Evolutionary conservation across 106 monocot species (phyloP), one percentile per base, ranked within the genome.

Genomic region (Dioscorea zingiberensis): DNA sequence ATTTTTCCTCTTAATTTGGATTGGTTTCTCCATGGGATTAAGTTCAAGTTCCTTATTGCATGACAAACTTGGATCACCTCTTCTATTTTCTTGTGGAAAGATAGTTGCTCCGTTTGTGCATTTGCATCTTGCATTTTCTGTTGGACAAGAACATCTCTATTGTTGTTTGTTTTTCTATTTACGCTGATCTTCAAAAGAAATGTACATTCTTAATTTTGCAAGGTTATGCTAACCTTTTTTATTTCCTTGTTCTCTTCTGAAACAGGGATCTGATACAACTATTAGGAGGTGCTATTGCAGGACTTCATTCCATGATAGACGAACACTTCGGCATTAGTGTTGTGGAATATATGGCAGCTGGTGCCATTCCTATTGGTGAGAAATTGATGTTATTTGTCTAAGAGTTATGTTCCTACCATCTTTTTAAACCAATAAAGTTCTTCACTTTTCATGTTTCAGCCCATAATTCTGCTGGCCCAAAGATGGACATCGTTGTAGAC

Each of bases 291-390:
- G 91, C 97, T 57, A 44, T 86, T 62, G 85, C 69, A 7, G 91
- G 97, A 49, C 86, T 97, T 69, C 97, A 97, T 72, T 92, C 91
- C 9, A 92, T 97, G 97, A 76, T 73, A 59, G 97, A 97, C 63
- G 97, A 97, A 61, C 97, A 97, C 69, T 97, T 97, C 77, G 97
- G 97, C 49, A 97, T 92, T 30, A 88, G 97, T 57, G 81, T 97
- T 5, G 97, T 97, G 13, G 97, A 86, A 65, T 97, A 97, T 74
- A 97, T 97, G 88, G 88, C 92, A 44, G 85, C 97, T 28, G 91
- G 86, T 63, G 88, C 86, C 51, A 76, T 97, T 69, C 97, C 88
- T 55, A 88, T 97, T 38, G 92, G 97, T 89, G 29, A 54, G 72
- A 67, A 0, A n/a, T 4, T 30, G 13, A 32, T 46, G 38, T 10